phyloP scores from a whole-genome alignment of 2,329 filamentous ascomycete genomes.

The Bretziella fagacearum region DNA sequence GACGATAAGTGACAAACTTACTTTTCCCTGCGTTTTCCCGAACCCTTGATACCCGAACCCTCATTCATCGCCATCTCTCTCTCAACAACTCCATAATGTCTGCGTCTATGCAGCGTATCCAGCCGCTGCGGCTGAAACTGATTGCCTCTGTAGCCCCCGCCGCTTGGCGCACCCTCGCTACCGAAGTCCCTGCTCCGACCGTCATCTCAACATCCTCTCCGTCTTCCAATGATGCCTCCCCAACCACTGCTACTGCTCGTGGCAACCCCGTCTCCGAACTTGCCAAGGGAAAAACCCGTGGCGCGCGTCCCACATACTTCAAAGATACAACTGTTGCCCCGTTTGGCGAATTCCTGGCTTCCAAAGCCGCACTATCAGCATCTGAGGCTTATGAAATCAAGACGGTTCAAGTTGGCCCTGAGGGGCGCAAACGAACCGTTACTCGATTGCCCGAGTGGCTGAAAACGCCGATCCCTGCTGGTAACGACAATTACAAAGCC shows the following conservation, averaged over 20 bases:
- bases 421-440: slow-evolving; percentile 44
- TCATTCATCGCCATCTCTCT: too few species aligned
- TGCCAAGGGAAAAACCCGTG: slow-evolving; percentile 21
- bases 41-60: neutral
- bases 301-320: slow-evolving; percentile 36
- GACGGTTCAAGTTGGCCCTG: slow-evolving; percentile 47
- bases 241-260: slow-evolving; percentile 14
- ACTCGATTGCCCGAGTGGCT: slow-evolving; percentile 80
- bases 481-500: slow-evolving; percentile 70
- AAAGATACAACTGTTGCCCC: slow-evolving; percentile 40
- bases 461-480: slow-evolving; percentile 82
- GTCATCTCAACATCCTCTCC: too few species aligned
- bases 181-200: slow-evolving; percentile 25
- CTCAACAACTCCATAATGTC: slow-evolving; percentile 26
- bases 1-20: neutral
- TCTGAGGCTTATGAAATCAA: slow-evolving; percentile 42
- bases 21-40: neutral
- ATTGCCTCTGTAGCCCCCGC: slow-evolving; percentile 21
- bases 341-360: slow-evolving; percentile 39
- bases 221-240: slow-evolving; percentile 7
- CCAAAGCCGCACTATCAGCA: slow-evolving; percentile 27
- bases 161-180: slow-evolving; percentile 28
- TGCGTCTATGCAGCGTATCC: slow-evolving; percentile 27
- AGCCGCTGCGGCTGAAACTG: slow-evolving; percentile 27
- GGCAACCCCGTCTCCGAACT: slow-evolving; percentile 16